phyloP scores from a whole-genome alignment of 139 green algal species.

The Klebsormidium nitens region DNA sequence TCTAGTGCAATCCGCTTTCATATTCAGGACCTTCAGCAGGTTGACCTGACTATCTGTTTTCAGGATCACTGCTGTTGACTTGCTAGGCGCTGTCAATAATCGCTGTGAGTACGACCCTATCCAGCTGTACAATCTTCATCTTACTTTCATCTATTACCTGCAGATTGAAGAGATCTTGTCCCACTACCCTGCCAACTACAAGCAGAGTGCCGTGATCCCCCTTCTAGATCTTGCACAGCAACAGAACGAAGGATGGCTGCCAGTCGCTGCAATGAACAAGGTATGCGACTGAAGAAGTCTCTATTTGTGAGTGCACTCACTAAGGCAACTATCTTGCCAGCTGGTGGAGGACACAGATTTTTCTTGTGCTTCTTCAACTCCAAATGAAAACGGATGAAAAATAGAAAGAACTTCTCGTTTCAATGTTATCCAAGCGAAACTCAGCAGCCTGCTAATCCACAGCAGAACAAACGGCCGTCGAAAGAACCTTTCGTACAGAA shows the following conservation, averaged over 20 bases:
- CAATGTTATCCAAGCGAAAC: too few species aligned
- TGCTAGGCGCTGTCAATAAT: not conserved
- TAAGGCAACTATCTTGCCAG: too few species aligned
- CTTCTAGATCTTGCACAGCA: slow-evolving; percentile 96
- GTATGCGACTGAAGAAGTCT: too few species aligned
- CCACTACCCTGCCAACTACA: slow-evolving; percentile 93
- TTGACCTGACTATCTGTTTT: not conserved
- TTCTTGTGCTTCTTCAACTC: too few species aligned
- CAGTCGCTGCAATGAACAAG: slow-evolving; percentile 85
- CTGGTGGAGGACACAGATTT: too few species aligned
- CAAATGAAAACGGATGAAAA: too few species aligned
- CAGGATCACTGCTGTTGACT: not conserved
- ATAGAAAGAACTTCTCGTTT: too few species aligned
- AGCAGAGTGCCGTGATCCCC: slow-evolving; percentile 85
- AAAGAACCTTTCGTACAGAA: too few species aligned
- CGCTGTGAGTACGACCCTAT: not conserved
- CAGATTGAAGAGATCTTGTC: slow-evolving; percentile 34
- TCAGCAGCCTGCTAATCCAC: too few species aligned
- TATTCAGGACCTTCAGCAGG: not conserved
- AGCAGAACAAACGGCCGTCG: too few species aligned
- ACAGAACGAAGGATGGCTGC: slow-evolving; percentile 88
- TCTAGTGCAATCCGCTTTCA: too few species aligned
- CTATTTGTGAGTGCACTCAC: too few species aligned
- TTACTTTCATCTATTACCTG: not conserved
- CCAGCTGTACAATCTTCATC: not conserved